Evolutionary conservation across 2,329 filamentous ascomycete species (phyloP), one percentile per base, ranked within the genome.

Genomic region (Hypocrella siamensis): DNA sequence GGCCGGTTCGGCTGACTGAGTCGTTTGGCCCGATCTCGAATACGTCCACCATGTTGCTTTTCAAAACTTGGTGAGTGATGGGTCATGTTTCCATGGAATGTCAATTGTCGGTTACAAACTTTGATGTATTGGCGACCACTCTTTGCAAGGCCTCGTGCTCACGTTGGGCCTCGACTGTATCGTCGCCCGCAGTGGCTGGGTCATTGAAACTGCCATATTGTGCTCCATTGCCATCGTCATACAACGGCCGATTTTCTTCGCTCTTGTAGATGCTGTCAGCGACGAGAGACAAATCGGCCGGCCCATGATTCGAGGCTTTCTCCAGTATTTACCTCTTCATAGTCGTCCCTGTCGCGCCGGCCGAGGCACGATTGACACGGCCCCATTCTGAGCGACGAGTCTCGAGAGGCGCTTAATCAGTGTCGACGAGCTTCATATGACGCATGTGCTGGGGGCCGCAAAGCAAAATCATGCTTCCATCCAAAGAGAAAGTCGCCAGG

Each of bases 11-110:
- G 38, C 48, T 43, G 31, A 47, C 43, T 21, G 54, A 50, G 36
- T 63, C 62, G 35, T 67, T 63, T 16, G 70, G 68, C 22, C 67
- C 63, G 45, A 75, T 73, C 39, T 76, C 71, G 52, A 76, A 77
- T 29, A 78, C 70, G 46, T 78, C 73, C 37, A 78, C 71, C 54
- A 78, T 69, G 44, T 76, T 75, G 44, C 73, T 78, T 45, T 19
- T 21, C 32, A 3, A 32, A 19, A n/a, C n/a, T 14, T 18, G n/a
- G 25, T 44, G 29, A 34, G 25, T 10, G 14, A 21, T n/a, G 8
- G 5, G 6, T 7, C 15, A 22, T 26, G 25, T 10, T 10, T 3
- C 30, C 3, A 9, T 3, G 9, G n/a, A 11, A 6, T 3, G 5
- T 17, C 7, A n/a, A 27, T 8, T 6, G 17, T 25, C 24, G 14